These are phyloP conservation scores for Pholiota conissans DNA, from an alignment of 768 basidiomycete species.

Conservation along the genomic window DNA sequence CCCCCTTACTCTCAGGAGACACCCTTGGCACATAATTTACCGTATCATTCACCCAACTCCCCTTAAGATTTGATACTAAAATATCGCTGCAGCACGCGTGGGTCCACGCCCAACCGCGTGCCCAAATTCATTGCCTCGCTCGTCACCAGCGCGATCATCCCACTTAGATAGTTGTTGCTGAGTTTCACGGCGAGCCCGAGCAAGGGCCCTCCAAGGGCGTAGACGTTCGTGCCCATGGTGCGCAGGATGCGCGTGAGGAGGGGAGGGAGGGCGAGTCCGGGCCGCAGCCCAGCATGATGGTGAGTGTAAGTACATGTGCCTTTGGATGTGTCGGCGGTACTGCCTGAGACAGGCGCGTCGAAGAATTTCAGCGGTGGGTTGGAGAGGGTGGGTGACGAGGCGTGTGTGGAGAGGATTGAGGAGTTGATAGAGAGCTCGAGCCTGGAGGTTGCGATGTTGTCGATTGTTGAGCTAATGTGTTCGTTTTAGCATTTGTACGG, in stretches of 20 bases:
- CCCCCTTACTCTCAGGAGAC: conserved; percentile 39
- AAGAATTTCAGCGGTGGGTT: conserved; percentile 28
- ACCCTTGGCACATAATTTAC: conserved; percentile 47
- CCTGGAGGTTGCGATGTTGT: conserved; percentile 37
- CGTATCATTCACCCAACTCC: conserved; percentile 40
- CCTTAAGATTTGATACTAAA: conserved; percentile 39
- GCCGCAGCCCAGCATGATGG: conserved; percentile 39
- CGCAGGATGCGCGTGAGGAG: conserved; percentile 31
- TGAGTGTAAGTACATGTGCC: conserved; percentile 38
- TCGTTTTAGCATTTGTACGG: background rate
- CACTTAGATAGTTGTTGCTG: conserved; percentile 44
- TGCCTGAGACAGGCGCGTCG: conserved; percentile 44
- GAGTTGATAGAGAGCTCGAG: conserved; percentile 27
- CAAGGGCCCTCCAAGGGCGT: conserved; percentile 36
- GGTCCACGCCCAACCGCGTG: conserved; percentile 42
- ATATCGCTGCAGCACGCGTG: conserved; percentile 35
- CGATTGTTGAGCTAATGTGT: conserved; percentile 42
- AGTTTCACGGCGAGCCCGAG: conserved; percentile 44
- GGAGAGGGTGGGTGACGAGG: conserved; percentile 16
- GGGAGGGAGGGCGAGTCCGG: conserved; percentile 29
- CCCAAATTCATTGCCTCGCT: conserved; percentile 46
- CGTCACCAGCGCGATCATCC: conserved; percentile 41
- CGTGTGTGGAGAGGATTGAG: conserved; percentile 24
- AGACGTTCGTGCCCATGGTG: conserved; percentile 36
- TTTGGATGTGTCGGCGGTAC: conserved; percentile 37